Evolutionary conservation across 83 land plant species (phyloP), one percentile per base, ranked within the genome.

Genomic region (Picea abies): DNA sequence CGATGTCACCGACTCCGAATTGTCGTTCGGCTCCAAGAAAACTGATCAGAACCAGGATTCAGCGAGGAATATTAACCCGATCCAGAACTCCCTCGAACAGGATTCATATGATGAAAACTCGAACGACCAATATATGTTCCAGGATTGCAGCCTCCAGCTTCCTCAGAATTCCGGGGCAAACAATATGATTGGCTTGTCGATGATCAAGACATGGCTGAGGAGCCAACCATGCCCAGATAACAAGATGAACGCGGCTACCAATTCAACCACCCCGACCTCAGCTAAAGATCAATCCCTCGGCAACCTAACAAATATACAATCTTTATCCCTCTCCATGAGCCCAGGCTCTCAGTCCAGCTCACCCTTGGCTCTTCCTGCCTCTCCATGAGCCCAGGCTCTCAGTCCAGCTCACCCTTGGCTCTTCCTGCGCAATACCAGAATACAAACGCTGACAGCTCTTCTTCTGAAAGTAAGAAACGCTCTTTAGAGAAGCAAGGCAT

Each of bases 321-420:
- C 87, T 60, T 83, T 92, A 32, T 80, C 95, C 19, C 90, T 94
- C 3, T 91, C 93, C 11, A 90, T 94, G 95, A 90, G 90, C 84
- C 87, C 90, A 10, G 88, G 82, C 20, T 80, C 87, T 6, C 91
- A 90, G 65, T 67, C 82, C 26, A 83, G 83, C 68, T 39, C 79
- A 49, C 76, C 77, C 10, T n/a, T 79, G 1, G 68, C 84, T 17
- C 78, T 79, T n/a, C 84, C 85, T n/a, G 82, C 77, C 90, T 94
- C 3, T 91, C 93, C 11, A 90, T 94, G 95, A 90, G 90, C 84
- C 87, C 90, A 10, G 88, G 82, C 20, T 80, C 87, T 6, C 91
- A 90, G 65, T 67, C 82, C 26, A 83, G 83, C 68, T 39, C 79
- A 49, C 76, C 77, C 10, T n/a, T 79, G 1, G 68, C 84, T 17